phyloP scores from a whole-genome alignment of 2,329 filamentous ascomycete species.

The Pseudogymnoascus pannorum region DNA sequence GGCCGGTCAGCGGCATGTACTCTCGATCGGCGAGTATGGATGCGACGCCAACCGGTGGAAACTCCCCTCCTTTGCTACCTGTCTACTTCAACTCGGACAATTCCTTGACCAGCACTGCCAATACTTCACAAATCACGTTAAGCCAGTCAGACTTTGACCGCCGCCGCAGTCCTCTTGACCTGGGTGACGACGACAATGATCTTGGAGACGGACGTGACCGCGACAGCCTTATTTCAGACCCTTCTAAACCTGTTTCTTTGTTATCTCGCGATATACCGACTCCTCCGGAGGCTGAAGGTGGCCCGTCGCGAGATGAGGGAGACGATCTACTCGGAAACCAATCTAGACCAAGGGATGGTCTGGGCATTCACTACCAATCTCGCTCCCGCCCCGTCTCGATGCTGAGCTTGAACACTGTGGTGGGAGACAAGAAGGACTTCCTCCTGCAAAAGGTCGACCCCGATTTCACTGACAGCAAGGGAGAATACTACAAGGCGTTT shows the following conservation, averaged over 20 bases:
- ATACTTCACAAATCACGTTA: neutral
- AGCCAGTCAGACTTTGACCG: neutral
- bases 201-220: neutral
- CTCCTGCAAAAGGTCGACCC: conserved; percentile 60
- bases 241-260: neutral
- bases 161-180: neutral
- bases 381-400: conserved; percentile 28
- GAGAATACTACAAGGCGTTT: conserved; percentile 53
- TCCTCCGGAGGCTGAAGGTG: neutral
- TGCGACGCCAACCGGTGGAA: neutral
- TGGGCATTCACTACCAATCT: conserved; percentile 2
- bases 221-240: neutral
- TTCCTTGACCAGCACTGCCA: neutral
- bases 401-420: conserved; percentile 48
- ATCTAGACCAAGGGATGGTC: neutral
- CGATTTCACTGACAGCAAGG: conserved; percentile 58
- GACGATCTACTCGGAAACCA: neutral
- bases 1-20: conserved; percentile 4
- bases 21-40: neutral
- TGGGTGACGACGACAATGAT: neutral
- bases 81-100: neutral
- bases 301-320: neutral
- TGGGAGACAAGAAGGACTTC: conserved; percentile 54
- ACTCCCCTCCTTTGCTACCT: neutral
- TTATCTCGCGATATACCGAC: neutral